A percentile compares a stretch with the other conserved stretches of the same genome.
Conservation (phyloP, 345 rosid species). For the Hibiscus tridactylites region DNA sequence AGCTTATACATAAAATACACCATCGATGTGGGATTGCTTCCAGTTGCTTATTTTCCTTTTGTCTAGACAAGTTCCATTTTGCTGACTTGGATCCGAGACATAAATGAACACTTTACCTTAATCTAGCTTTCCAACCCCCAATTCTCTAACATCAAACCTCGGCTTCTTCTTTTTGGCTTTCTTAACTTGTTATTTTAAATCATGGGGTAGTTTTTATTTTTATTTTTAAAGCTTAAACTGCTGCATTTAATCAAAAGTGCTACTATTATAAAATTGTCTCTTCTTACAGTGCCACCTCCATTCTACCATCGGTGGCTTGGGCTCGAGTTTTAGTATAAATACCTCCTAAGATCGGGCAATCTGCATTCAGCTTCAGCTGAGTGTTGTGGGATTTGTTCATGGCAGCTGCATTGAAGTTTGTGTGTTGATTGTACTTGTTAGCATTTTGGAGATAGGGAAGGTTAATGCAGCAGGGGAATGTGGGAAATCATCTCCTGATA, state of each 20-base stretch:
- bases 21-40: background rate
- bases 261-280: background rate
- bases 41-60: background rate
- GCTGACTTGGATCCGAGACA: too few species aligned
- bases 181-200: too few species aligned
- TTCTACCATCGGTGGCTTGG: conserved; percentile 18
- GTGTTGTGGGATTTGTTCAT: background rate
- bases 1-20: background rate
- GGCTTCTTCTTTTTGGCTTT: too few species aligned
- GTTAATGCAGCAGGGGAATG: conserved; percentile 36
- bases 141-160: too few species aligned
- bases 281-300: conserved; percentile 26
- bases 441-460: conserved; percentile 2
- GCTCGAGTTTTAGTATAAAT: conserved; percentile 25
- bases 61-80: too few species aligned
- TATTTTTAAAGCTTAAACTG: too few species aligned
- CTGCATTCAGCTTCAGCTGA: conserved; percentile 8
- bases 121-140: too few species aligned
- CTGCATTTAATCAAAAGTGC: conserved; percentile 15
- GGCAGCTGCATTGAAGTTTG: conserved; percentile 19
- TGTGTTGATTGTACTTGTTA: conserved; percentile 15
- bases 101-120: too few species aligned
- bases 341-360: background rate
- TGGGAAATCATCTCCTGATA: conserved; percentile 29
- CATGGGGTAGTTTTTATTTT: too few species aligned